Evolutionary conservation across 1,284 basidiomycete species (phyloP).

Genomic region (Fomitopsis palustris): DNA sequence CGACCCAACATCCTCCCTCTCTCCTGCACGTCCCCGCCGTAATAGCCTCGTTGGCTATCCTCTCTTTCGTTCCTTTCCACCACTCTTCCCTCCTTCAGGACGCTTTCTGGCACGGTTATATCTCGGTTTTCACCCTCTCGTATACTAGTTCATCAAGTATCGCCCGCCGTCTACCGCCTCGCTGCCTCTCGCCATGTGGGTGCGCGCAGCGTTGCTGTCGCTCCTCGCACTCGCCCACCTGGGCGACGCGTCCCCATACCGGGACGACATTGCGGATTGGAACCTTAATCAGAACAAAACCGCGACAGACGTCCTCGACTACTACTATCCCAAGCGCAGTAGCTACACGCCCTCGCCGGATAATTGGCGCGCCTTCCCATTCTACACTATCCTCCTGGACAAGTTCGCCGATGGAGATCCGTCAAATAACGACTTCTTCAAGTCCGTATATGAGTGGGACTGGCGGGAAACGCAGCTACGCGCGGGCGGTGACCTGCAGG

Average conservation of each 20-base stretch:
- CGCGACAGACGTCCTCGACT: conserved; percentile 68
- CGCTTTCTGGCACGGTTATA: neutral
- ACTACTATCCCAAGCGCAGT: conserved; percentile 56
- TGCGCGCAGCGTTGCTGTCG: conserved; percentile 26
- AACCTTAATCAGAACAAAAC: conserved; percentile 84
- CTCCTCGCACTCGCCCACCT: conserved; percentile 26
- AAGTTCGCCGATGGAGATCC: conserved; percentile 93
- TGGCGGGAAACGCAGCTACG: conserved; percentile 85
- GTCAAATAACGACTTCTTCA: conserved; percentile 85
- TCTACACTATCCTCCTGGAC: conserved; percentile 85
- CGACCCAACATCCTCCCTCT: conserved; percentile 17
- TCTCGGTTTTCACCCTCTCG: neutral
- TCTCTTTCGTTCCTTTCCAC: conserved; percentile 20
- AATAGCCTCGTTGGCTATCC: conserved; percentile 15
- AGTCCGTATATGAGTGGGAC: conserved; percentile 77
- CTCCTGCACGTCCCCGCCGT: conserved; percentile 12
- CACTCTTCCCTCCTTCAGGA: conserved; percentile 5
- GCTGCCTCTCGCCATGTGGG: conserved; percentile 27
- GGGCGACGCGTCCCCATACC: conserved; percentile 60
- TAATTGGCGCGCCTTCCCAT: conserved; percentile 86
- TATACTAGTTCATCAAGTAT: conserved; percentile 9
- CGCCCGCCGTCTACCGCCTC: neutral
- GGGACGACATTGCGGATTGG: conserved; percentile 72
- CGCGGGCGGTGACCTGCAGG: conserved; percentile 82
- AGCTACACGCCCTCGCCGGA: conserved; percentile 74